Conservation (phyloP, 768 basidiomycete genomes). For the Dentipellis sp. region DNA sequence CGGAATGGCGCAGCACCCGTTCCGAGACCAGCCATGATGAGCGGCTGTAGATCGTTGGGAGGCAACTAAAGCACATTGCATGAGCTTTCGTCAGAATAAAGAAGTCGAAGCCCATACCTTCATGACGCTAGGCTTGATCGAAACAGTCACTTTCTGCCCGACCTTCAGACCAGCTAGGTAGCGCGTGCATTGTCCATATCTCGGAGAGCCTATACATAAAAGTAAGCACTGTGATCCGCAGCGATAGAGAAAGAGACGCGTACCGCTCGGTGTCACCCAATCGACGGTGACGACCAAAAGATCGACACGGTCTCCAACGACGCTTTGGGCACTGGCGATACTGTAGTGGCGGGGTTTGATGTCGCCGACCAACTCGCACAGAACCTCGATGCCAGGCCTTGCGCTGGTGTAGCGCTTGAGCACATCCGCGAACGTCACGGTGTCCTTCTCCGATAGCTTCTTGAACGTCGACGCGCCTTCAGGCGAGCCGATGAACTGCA, state of each 20-base stretch:
- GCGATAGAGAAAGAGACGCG: conserved; percentile 18
- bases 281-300: conserved; percentile 94
- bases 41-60: conserved; percentile 71
- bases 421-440: conserved; percentile 87
- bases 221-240: not conserved
- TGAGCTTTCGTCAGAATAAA: not conserved
- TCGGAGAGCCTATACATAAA: conserved; percentile 45
- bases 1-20: conserved; percentile 99
- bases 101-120: conserved; percentile 46
- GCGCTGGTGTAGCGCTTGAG: conserved; percentile 71
- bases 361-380: conserved; percentile 87
- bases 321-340: conserved; percentile 92
- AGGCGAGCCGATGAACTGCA: conserved; percentile 88
- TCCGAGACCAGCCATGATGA: conserved; percentile 98
- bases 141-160: conserved; percentile 93
- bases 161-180: conserved; percentile 79
- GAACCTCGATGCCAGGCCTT: conserved; percentile 69
- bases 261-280: conserved; percentile 81
- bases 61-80: conserved; percentile 49
- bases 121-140: conserved; percentile 99
- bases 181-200: conserved; percentile 93
- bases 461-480: conserved; percentile 92
- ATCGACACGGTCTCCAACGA: conserved; percentile 91
- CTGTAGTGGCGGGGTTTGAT: conserved; percentile 98
- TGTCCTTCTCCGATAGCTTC: conserved; percentile 91